Evolutionary conservation across 176 grass and related monocot species (phyloP), one percentile per base, ranked within the genome.

Genomic region (Puya raimondii): DNA sequence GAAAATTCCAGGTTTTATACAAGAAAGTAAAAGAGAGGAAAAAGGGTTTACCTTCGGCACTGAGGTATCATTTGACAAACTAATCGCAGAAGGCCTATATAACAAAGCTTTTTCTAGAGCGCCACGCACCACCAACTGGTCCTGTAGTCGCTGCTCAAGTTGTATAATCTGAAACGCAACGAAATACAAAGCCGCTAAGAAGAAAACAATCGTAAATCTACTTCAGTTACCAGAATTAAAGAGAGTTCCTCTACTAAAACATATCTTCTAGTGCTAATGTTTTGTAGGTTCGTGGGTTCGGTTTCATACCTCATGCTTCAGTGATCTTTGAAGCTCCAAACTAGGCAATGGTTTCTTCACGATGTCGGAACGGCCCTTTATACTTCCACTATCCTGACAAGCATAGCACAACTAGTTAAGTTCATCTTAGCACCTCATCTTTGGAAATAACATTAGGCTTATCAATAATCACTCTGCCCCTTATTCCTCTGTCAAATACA

Each of bases 81-180:
- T 80, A 75, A 84, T 73, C 54, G 73, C 67, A 76, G 75, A 70
- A 76, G 78, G 58, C 12, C 64, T 82, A 61, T 86, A 91, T 50
- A 84, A 87, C 72, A 94, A 67, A 67, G 87, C 82, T 59, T 88
- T 91, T 78, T 91, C 95, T 73, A 99, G 87, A 63, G 82, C 58
- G 70, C 82, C 80, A 75, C 90, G 75, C 80, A 93, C 71, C 42
- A 72, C 63, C 78, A 85, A 70, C 76, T 93, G 95, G 86, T 88
- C 84, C 74, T 88, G 83, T 63, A 99, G 81, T 77, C 83, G 82
- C 64, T 91, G 88, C 73, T 94, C 90, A 59, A 99, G 89, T 56
- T 78, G 78, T 52, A 88, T 47, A 82, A 93, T 93, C 95, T 99
- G 90, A 56, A 61, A 2, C 16, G 21, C 16, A 20, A 22, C 21